These are phyloP conservation scores for Ascocoryne sarcoides DNA, from an alignment of 2,329 filamentous ascomycete genomes.

Conservation along the genomic window DNA sequence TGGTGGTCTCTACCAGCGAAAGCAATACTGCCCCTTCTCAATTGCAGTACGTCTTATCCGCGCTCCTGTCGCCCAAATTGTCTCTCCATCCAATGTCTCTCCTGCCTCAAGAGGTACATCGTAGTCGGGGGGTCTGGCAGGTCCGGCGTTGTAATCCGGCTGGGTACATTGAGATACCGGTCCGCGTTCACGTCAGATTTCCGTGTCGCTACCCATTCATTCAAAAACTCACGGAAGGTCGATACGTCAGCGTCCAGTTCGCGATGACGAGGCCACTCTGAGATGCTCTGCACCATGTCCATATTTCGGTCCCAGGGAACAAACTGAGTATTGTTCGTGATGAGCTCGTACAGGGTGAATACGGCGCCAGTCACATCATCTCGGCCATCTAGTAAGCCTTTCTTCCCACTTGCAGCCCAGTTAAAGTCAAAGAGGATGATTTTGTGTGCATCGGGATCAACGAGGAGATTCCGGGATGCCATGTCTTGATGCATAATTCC, in stretches of 20 bases:
- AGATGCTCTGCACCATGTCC: conserved; percentile 12
- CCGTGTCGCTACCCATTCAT: conserved; percentile 11
- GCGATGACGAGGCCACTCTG: conserved; percentile 10
- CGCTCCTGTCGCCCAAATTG: conserved; percentile 6
- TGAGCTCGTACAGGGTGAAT: conserved; percentile 16
- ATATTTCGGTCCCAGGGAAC: conserved; percentile 9
- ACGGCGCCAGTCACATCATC: conserved; percentile 23
- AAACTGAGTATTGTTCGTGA: conserved; percentile 12
- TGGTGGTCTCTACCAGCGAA: conserved; percentile 8
- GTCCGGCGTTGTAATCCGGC: conserved; percentile 10
- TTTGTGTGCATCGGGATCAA: conserved; percentile 28
- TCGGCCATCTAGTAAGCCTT: conserved; percentile 8
- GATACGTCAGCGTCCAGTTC: conserved; percentile 11
- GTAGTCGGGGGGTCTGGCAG: conserved; percentile 9
- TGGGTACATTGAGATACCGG: conserved; percentile 11
- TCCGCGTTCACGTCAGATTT: conserved; percentile 7
- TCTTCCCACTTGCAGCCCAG: conserved; percentile 8
- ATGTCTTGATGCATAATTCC: conserved; percentile 34
- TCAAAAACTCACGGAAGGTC: conserved; percentile 11
- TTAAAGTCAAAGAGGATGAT: conserved; percentile 32
- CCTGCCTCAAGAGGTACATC: conserved; percentile 5
- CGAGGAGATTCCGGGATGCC: conserved; percentile 30
- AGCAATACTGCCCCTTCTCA: conserved; percentile 9
- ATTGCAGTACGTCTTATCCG: conserved; percentile 8
- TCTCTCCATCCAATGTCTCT: conserved; percentile 9